A percentile compares a stretch with the other conserved stretches of the same genome.
Conservation (phyloP, 1,284 basidiomycete genomes). For the Malassezia nana region DNA sequence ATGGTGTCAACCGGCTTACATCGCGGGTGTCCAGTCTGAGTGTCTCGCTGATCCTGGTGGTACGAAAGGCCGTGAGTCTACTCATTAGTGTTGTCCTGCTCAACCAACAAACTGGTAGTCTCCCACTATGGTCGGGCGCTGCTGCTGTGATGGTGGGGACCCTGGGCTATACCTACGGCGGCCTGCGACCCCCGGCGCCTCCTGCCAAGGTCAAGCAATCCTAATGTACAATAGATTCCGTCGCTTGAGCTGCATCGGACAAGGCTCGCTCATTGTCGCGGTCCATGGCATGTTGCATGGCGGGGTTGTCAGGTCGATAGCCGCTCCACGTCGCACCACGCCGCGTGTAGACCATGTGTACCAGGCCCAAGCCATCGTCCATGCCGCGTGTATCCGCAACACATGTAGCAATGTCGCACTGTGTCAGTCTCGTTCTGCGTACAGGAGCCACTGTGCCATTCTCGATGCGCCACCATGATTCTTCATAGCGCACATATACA, state of each 20-base stretch:
- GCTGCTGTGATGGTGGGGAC: slow-evolving; percentile 63
- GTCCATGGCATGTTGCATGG: slow-evolving; percentile 3
- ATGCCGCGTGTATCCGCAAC: neutral
- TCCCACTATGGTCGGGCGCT: slow-evolving; percentile 30
- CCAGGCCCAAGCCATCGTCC: neutral
- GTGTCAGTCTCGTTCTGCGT: neutral
- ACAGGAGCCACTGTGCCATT: neutral
- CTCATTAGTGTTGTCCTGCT: slow-evolving; percentile 61
- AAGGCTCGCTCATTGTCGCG: slow-evolving; percentile 5
- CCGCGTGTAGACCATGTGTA: slow-evolving; percentile 5
- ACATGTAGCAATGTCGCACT: neutral
- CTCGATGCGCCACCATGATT: slow-evolving; percentile 6
- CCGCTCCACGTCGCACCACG: neutral
- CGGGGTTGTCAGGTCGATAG: neutral
- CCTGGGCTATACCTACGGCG: slow-evolving; percentile 55
- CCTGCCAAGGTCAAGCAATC: neutral
- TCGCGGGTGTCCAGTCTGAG: slow-evolving; percentile 62
- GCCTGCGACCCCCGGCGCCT: neutral
- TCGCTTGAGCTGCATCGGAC: neutral
- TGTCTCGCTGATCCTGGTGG: slow-evolving; percentile 76
- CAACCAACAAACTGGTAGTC: slow-evolving; percentile 16
- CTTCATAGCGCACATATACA: slow-evolving; percentile 3
- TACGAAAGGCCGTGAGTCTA: slow-evolving; percentile 77
- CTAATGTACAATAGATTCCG: neutral
- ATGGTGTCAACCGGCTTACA: slow-evolving; percentile 79